Base-by-base conservation (phyloP, 2,329 filamentous ascomycete species). In the Aspergillus ruber region DNA sequence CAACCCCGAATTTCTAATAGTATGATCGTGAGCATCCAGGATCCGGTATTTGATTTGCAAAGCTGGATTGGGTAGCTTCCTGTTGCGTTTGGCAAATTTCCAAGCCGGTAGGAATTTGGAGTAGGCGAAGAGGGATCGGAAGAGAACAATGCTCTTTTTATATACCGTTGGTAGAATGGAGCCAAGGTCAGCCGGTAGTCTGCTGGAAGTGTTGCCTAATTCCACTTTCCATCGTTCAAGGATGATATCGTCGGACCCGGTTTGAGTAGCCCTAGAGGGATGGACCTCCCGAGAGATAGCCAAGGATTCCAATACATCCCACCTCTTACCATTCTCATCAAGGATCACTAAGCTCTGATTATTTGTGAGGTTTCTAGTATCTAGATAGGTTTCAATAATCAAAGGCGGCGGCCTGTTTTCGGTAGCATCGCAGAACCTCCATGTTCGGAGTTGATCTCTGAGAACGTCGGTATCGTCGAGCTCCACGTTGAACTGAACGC, bases 61-160 rank as follows among this genome's bases (percentile, higher is more conserved):
- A 13, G 74, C 65, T 42, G 78, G 75, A 74, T 82, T 70, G 36
- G 79, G 81, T 54, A 82, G 80, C 68, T 90, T 91, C 17, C 82
- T 80, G 53, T 87, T 77, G 44, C 81, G 83, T 59, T 87, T 85
- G 61, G 86, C 83, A 61, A 95, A 86, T 70, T 85, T 94, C 84
- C 86, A 95, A 20, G 86, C 83, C 2, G 93, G 93, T 52, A 95
- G 73, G 52, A 96, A 80, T 58, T 88, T 85, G 36, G 88, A 82
- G 46, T 87, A 86, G 43, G 88, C 82, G 66, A 88, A 95, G 41
- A 98, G 77, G 1, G 90, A 90, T 50, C 93, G 82, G 70, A 97
- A 96, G 58, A 96, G 83, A 56, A 97, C 86, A 54, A 98, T 95
- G 59, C 88, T 89, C 71, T 95, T 93, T 73, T 98, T 98, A 77